Base-by-base conservation (phyloP, 2,329 filamentous ascomycete genomes). In the Metarhizium brunneum region DNA sequence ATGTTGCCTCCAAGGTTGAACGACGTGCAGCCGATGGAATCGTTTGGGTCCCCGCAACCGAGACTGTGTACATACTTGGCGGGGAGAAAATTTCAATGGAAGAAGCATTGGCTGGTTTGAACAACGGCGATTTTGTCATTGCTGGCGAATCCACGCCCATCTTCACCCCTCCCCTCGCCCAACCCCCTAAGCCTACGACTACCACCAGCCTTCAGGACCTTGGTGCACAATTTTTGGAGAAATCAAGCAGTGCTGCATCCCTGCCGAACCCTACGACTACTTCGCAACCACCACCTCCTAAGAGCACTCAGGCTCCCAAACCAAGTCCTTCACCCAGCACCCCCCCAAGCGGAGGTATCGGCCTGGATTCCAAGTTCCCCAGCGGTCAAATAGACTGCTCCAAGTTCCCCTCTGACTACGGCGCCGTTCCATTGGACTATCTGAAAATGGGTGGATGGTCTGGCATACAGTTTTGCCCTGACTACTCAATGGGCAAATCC, bases 341-440 rank as follows among this genome's bases (percentile, higher is more conserved):
- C 30, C 54, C 60, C 49, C 53, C 59, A 43, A 50, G 60, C 56
- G 54, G 55, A 30, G 75, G 70, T 52, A 74, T 65, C 29, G 88
- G 88, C 52, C 61, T 92, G 54, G 76, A 84, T 61, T 72, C 74
- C 16, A 74, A 84, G 7, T 97, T 97, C 78, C 88, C 87, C 13
- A 86, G 86, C 69, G 89, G 89, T 57, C 71, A 83, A 62, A 65
- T 95, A 54, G 72, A 79, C 60, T 97, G 94, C 75, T 72, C 70
- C 59, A 67, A 77, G 2, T 95, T 96, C 76, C 92, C 92, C 16
- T 84, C 83, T 3, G 76, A 83, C 0, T 97, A 95, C 66, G 94
- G 94, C 63, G 87, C 92, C 1, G 66, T 95, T 49, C 54, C 83
- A 51, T 74, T 94, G 35, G 67, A 79, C 55, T 92, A 87, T 77